Evolutionary conservation across 768 basidiomycete genomes (phyloP).

Genomic region (Jaapia argillacea): DNA sequence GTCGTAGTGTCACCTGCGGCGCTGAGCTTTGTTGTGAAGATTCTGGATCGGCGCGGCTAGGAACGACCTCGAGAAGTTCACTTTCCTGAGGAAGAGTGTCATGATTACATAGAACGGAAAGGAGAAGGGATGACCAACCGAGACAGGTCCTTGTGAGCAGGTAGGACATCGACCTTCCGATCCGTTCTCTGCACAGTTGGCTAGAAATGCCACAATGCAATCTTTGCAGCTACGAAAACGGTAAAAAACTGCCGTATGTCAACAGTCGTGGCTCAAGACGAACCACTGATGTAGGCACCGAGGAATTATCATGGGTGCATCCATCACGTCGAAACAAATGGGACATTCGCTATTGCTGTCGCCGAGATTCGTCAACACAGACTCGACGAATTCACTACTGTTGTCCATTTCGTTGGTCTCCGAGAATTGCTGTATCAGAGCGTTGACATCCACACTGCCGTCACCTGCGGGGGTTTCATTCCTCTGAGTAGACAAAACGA

Average conservation of each 20-base stretch:
- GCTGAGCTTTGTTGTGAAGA: too few relatives aligned
- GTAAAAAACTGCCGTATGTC: background rate
- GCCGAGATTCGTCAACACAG: conserved; percentile 51
- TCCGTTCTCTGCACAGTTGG: conserved; percentile 55
- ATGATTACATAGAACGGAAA: too few relatives aligned
- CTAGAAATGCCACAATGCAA: conserved; percentile 71
- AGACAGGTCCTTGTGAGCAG: conserved; percentile 62
- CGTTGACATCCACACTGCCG: conserved; percentile 42
- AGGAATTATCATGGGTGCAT: conserved; percentile 59
- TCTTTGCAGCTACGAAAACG: conserved; percentile 65
- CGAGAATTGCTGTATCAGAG: conserved; percentile 45
- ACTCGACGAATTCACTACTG: conserved; percentile 47
- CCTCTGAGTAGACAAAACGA: conserved; percentile 55
- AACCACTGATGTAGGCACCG: conserved; percentile 73
- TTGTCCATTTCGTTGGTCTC: conserved; percentile 23
- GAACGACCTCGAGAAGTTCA: conserved; percentile 56
- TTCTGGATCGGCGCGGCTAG: too few relatives aligned
- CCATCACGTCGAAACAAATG: conserved; percentile 74
- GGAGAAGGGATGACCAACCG: conserved; percentile 32
- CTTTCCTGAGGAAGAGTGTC: too few relatives aligned
- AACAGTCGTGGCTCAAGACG: conserved; percentile 11
- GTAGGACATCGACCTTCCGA: conserved; percentile 73
- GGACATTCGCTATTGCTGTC: conserved; percentile 56
- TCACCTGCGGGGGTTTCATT: conserved; percentile 32
- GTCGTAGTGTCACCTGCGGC: conserved; percentile 52